These are phyloP conservation scores for Amoebophrya sp. DNA, from an alignment of 169 alveolate species.

Conservation along the genomic window DNA sequence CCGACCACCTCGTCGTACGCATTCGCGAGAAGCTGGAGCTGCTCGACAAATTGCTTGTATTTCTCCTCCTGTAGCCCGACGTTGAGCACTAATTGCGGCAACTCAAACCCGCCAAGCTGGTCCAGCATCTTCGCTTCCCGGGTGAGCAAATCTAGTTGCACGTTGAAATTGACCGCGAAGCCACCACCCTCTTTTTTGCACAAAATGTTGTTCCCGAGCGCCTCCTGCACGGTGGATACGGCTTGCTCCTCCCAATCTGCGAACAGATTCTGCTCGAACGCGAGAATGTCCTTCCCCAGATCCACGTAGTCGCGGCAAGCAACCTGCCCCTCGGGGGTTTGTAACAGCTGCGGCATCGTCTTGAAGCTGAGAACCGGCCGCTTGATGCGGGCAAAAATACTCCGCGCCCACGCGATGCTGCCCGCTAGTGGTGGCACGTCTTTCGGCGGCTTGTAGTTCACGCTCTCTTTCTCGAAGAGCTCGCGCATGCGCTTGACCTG, in stretches of 20 bases:
- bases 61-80: conserved; percentile 83
- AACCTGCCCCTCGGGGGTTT: conserved; percentile 60
- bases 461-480: conserved; percentile 52
- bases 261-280: conserved; percentile 60
- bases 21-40: conserved; percentile 65
- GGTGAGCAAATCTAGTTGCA: conserved; percentile 72
- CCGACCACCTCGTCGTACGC: conserved; percentile 73
- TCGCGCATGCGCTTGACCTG: conserved; percentile 47
- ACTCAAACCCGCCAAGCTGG: conserved; percentile 75
- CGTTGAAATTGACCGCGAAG: conserved; percentile 73
- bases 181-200: conserved; percentile 30
- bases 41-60: conserved; percentile 70
- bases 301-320: conserved; percentile 58
- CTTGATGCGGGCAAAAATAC: conserved; percentile 73
- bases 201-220: conserved; percentile 33
- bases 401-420: conserved; percentile 79
- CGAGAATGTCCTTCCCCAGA: conserved; percentile 62
- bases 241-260: conserved; percentile 49
- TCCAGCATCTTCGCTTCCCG: conserved; percentile 82
- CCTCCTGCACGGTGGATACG: conserved; percentile 33
- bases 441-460: conserved; percentile 65
- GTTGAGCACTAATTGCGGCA: conserved; percentile 77
- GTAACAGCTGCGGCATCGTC: conserved; percentile 65
- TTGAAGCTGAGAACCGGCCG: conserved; percentile 78
- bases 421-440: conserved; percentile 74